Evolutionary conservation across 805 yeast genomes (phyloP).

Genomic region (Tetrapisispora iriomotensis): DNA sequence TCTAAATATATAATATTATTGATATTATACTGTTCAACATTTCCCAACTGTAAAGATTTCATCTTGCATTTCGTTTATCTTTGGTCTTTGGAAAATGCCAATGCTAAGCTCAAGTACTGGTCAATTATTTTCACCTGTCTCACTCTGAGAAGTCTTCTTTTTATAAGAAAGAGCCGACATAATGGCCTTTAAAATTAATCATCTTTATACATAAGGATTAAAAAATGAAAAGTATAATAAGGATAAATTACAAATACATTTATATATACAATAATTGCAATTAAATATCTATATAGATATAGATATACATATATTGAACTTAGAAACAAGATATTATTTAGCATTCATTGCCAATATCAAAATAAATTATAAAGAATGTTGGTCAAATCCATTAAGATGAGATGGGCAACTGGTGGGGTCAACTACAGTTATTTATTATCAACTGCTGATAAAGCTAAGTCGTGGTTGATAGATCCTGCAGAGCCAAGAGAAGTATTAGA

Average conservation of each 20-base stretch:
- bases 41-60: no score
- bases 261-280: not conserved
- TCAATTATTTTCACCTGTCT: no score
- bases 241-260: not conserved
- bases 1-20: no score
- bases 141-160: no score
- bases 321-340: not conserved
- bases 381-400: conserved; percentile 73
- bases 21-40: no score
- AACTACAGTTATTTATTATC: conserved; percentile 77
- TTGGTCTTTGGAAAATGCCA: no score
- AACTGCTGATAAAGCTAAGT: conserved; percentile 39
- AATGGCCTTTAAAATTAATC: no score
- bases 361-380: conserved; percentile 48
- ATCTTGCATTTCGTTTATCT: no score
- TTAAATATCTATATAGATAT: not conserved
- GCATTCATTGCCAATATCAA: not conserved
- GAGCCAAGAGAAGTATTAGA: conserved; percentile 63
- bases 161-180: no score
- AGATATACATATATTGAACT: not conserved
- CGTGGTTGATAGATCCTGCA: conserved; percentile 92
- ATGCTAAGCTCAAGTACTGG: no score
- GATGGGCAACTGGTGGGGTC: conserved; percentile 84
- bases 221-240: no score
- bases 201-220: no score